Evolutionary conservation across 192 early-diverging fungal species (phyloP).

Genomic region (Thamnidium elegans): DNA sequence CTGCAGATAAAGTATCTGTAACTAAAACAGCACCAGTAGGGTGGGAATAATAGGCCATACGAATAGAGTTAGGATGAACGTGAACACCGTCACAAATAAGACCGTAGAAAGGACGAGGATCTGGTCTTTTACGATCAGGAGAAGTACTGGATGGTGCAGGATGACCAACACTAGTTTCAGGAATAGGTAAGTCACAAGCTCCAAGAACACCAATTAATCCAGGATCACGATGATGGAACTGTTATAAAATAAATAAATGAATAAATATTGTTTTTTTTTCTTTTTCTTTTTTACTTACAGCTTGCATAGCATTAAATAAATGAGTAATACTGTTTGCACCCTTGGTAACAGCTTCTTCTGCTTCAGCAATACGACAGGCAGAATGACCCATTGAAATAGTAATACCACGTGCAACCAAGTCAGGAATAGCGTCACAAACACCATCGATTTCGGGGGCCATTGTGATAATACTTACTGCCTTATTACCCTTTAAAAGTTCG

Average conservation of each 20-base stretch:
- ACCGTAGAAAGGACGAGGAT: conserved; percentile 75
- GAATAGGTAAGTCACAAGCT: conserved; percentile 37
- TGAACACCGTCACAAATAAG: conserved; percentile 84
- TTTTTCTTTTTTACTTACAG: conserved; percentile 27
- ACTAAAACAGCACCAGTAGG: conserved; percentile 75
- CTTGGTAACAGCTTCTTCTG: conserved; percentile 54
- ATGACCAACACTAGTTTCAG: conserved; percentile 15
- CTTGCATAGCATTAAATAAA: conserved; percentile 84
- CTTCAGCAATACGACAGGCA: conserved; percentile 59
- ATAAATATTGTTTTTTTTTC: background rate
- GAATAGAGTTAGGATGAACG: conserved; percentile 76
- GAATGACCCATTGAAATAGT: conserved; percentile 69
- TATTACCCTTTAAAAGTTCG: conserved; percentile 35
- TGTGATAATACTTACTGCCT: conserved; percentile 67
- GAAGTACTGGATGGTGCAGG: conserved; percentile 30
- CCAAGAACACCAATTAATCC: conserved; percentile 79
- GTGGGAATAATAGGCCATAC: conserved; percentile 79
- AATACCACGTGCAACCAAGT: conserved; percentile 61
- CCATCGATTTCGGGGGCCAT: conserved; percentile 79
- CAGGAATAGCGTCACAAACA: conserved; percentile 59
- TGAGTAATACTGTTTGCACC: conserved; percentile 78
- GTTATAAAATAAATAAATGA: background rate
- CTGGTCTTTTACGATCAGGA: conserved; percentile 29
- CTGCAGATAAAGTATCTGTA: conserved; percentile 79
- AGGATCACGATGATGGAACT: conserved; percentile 87